Evolutionary conservation across 225 moss, liverwort and hornwort genomes (phyloP).

Genomic region (Polytrichum formosum): DNA sequence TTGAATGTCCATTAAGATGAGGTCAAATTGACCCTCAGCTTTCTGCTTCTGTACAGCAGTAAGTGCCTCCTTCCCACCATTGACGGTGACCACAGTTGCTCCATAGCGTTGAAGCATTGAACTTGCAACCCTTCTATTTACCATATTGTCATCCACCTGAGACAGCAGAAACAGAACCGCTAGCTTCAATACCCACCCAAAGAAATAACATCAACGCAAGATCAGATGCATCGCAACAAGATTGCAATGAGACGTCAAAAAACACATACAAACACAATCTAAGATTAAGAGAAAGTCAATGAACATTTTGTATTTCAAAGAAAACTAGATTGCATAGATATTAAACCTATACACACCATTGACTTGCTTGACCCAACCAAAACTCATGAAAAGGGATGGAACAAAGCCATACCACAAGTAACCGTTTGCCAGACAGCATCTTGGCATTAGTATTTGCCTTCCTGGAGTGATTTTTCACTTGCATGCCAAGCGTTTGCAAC

Average conservation of each 20-base stretch:
- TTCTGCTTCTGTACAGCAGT: slow-evolving; percentile 51
- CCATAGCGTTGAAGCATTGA: slow-evolving; percentile 89
- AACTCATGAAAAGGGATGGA: neutral
- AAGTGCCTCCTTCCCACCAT: slow-evolving; percentile 68
- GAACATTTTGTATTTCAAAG: neutral
- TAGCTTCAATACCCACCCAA: too few species aligned
- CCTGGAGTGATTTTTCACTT: slow-evolving; percentile 20
- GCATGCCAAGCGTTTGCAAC: slow-evolving; percentile 44
- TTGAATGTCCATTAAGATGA: slow-evolving; percentile 97
- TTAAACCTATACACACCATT: neutral
- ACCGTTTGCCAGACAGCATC: slow-evolving; percentile 62
- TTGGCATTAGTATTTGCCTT: slow-evolving; percentile 41
- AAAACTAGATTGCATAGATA: neutral
- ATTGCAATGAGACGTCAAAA: neutral
- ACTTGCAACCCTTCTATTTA: slow-evolving; percentile 78
- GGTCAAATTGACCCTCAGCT: slow-evolving; percentile 54
- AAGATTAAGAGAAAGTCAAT: neutral
- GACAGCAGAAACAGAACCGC: neutral
- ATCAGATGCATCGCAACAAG: neutral
- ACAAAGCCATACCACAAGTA: slow-evolving; percentile 61
- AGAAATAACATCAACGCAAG: too few species aligned
- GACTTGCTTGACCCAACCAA: neutral
- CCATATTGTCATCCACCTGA: slow-evolving; percentile 85
- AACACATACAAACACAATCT: neutral
- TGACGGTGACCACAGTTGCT: slow-evolving; percentile 62